Conservation (phyloP, 345 rosid species). For the Microthlaspi erraticum region DNA sequence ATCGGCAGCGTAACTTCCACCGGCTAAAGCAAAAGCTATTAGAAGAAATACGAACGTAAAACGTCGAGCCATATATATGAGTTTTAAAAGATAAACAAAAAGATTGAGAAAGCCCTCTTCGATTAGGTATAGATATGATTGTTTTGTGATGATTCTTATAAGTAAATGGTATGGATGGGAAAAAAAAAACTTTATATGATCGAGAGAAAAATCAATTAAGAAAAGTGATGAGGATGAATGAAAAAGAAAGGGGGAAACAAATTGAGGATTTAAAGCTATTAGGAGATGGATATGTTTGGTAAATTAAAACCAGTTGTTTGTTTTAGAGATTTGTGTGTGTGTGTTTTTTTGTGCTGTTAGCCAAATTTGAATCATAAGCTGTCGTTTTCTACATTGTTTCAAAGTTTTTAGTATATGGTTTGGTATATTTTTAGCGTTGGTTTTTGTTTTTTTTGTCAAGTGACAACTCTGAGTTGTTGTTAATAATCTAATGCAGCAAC, state of each 20-base stretch:
- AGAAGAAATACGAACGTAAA: slow-evolving; percentile 18
- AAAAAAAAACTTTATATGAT: background rate
- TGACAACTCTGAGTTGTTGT: slow-evolving; percentile 12
- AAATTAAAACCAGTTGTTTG: slow-evolving; percentile 1
- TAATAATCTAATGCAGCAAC: background rate
- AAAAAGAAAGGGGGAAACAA: background rate
- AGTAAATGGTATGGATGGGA: background rate
- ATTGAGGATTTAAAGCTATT: slow-evolving; percentile 23
- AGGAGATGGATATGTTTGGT: slow-evolving; percentile 17
- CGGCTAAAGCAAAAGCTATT: slow-evolving; percentile 20
- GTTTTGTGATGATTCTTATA: background rate
- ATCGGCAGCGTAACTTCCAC: slow-evolving; percentile 21
- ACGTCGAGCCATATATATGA: slow-evolving; percentile 23
- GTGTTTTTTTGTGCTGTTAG: background rate
- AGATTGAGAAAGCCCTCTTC: background rate
- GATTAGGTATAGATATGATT: background rate
- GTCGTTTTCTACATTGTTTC: background rate
- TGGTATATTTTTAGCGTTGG: background rate
- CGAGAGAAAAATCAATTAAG: background rate
- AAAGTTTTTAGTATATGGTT: slow-evolving; percentile 24
- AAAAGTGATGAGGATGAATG: background rate
- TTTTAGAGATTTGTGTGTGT: slow-evolving; percentile 7
- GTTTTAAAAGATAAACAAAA: background rate
- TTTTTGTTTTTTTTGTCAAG: background rate
- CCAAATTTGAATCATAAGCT: slow-evolving; percentile 3